Conservation (phyloP, 768 basidiomycete genomes). For the Calocybe cyanea region DNA sequence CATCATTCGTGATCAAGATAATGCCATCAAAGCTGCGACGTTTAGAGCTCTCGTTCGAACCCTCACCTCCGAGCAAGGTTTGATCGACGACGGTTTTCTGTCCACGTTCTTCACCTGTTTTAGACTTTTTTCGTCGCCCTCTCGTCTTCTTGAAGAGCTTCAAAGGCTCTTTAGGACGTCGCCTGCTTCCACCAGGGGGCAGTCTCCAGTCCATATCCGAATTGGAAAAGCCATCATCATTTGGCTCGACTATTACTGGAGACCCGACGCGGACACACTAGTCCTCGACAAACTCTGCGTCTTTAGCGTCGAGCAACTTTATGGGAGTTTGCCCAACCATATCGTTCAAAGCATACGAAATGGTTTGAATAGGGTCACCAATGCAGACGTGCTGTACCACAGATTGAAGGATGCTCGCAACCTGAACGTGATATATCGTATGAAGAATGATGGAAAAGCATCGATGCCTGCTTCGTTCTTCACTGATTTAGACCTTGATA, state of each 20-base stretch:
- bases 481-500: constrained; percentile 19
- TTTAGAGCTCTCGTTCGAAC: constrained; percentile 41
- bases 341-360: constrained; percentile 24
- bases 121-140: constrained; percentile 59
- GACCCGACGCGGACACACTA: constrained; percentile 43
- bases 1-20: constrained; percentile 21
- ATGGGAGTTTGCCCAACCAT: constrained; percentile 23
- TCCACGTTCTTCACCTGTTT: constrained; percentile 68
- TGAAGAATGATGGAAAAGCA: background rate
- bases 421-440: constrained; percentile 9
- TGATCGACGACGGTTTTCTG: constrained; percentile 39
- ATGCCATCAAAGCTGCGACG: constrained; percentile 29
- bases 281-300: constrained; percentile 27
- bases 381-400: constrained; percentile 11
- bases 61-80: constrained; percentile 37
- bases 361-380: constrained; percentile 23
- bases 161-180: constrained; percentile 47
- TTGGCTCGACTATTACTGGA: constrained; percentile 77
- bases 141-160: constrained; percentile 34
- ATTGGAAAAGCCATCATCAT: constrained; percentile 56
- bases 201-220: constrained; percentile 49
- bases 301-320: constrained; percentile 21
- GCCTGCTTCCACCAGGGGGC: constrained; percentile 34
- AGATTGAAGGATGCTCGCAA: constrained; percentile 13
- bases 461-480: constrained; percentile 2